phyloP scores from a whole-genome alignment of 495 filamentous ascomycete genomes.

The Acidiella bohemica region DNA sequence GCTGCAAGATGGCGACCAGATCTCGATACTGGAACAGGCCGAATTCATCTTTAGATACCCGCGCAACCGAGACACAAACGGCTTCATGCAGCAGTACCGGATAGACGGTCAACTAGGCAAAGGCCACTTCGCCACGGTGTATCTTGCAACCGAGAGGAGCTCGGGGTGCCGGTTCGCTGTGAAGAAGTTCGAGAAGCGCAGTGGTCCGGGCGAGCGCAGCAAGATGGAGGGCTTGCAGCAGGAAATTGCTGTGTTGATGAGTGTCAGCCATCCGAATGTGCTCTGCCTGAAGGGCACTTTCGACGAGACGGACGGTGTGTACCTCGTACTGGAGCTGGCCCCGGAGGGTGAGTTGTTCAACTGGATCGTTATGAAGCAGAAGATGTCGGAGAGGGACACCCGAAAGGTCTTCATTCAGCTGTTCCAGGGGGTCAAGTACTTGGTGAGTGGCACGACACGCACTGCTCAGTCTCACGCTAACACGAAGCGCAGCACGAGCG shows the following conservation, averaged over 20 bases:
- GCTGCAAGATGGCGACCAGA: constrained; percentile 76
- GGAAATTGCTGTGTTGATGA: constrained; percentile 91
- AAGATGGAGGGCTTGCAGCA: constrained; percentile 79
- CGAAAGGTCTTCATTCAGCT: constrained; percentile 82
- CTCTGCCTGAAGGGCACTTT: constrained; percentile 92
- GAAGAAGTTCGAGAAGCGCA: constrained; percentile 80
- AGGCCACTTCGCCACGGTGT: constrained; percentile 93
- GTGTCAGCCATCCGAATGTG: constrained; percentile 89
- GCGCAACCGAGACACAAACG: constrained; percentile 54
- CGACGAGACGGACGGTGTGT: constrained; percentile 80
- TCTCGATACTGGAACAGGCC: constrained; percentile 67
- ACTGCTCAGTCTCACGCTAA: constrained; percentile 6
- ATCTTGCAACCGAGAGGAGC: constrained; percentile 72
- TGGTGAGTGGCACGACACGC: constrained; percentile 45
- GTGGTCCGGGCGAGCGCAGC: constrained; percentile 62
- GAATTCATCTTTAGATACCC: constrained; percentile 88
- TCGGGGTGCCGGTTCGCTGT: constrained; percentile 78
- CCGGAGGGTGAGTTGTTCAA: constrained; percentile 93
- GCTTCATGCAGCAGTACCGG: constrained; percentile 75
- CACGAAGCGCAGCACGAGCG: constrained; percentile 66
- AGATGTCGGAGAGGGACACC: constrained; percentile 69
- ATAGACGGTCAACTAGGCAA: constrained; percentile 80
- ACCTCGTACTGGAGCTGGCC: constrained; percentile 83
- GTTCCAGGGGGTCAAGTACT: constrained; percentile 84
- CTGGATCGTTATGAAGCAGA: constrained; percentile 73